phyloP scores from a whole-genome alignment of 257 asterid genomes.

The Salvia splendens region DNA sequence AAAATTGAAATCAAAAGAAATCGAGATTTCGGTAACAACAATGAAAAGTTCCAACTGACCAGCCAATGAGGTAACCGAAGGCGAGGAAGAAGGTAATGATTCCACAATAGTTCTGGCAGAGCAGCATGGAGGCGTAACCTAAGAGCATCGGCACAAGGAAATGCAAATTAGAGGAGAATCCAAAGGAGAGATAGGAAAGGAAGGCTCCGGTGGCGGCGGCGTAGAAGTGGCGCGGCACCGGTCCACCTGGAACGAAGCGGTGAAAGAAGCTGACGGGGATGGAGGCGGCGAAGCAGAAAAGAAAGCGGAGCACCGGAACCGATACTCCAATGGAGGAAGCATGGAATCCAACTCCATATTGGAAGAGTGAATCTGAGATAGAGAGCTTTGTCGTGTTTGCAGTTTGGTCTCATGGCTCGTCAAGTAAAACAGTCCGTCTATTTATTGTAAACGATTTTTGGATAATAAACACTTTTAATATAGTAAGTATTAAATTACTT shows the following conservation, averaged over 20 bases:
- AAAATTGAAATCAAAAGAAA: background rate
- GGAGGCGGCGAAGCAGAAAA: constrained; percentile 74
- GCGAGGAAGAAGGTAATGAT: constrained; percentile 59
- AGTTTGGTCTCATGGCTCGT: background rate
- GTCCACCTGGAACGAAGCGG: constrained; percentile 66
- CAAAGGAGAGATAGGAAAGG: constrained; percentile 74
- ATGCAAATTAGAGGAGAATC: constrained; percentile 80
- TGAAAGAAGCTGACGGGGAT: constrained; percentile 80
- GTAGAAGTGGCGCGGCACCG: constrained; percentile 65
- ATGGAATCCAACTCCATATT: constrained; percentile 73
- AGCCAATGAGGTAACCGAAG: constrained; percentile 88
- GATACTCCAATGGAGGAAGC: constrained; percentile 85
- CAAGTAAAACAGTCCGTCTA: no score
- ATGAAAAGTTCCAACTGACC: constrained; percentile 43
- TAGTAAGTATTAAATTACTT: no score
- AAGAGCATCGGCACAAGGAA: constrained; percentile 72
- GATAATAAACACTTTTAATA: no score
- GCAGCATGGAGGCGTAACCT: constrained; percentile 80
- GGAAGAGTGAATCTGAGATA: background rate
- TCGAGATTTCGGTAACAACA: background rate
- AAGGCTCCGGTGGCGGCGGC: constrained; percentile 74
- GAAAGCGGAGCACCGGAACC: constrained; percentile 83
- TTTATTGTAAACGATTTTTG: no score
- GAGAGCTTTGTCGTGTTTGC: background rate
- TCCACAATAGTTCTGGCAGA: constrained; percentile 64